Percentiles rank a stretch among this genome's conserved stretches.
phyloP scores from a whole-genome alignment of 83 land plant genomes.

The Isoetes engelmannii region DNA sequence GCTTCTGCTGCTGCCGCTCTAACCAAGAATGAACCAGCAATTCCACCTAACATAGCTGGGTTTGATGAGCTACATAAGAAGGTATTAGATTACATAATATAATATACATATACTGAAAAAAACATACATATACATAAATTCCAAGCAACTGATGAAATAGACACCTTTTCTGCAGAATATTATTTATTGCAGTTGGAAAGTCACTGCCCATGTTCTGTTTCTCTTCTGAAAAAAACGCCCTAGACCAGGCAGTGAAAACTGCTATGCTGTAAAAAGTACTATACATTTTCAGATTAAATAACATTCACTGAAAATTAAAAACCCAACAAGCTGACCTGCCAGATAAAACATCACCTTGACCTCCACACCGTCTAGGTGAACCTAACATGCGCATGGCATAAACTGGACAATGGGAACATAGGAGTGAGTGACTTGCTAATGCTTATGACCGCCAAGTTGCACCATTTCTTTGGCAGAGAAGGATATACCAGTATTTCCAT shows the following conservation, averaged over 20 bases:
- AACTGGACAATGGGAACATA: neutral
- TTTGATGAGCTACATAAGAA: neutral
- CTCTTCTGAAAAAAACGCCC: neutral
- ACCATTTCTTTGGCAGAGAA: neutral
- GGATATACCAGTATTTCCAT: constrained; percentile 9
- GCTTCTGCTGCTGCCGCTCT: neutral
- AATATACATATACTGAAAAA: neutral
- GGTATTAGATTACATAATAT: neutral
- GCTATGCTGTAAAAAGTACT: neutral
- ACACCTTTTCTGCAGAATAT: neutral
- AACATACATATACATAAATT: neutral
- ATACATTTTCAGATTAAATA: neutral
- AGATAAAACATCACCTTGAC: constrained; percentile 13
- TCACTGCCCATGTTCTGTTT: neutral
- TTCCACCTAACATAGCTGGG: neutral
- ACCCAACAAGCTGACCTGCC: neutral
- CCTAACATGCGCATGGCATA: neutral
- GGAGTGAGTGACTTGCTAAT: too few species aligned
- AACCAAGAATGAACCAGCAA: constrained; percentile 4
- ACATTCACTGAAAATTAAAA: too few species aligned
- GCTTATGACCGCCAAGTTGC: too few species aligned
- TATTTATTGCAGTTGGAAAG: neutral
- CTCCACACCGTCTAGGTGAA: constrained; percentile 13
- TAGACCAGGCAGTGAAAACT: constrained; percentile 14
- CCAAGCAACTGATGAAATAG: neutral